Base-by-base conservation (phyloP, 305 asterid genomes). In the Fraxinus paxiana region DNA sequence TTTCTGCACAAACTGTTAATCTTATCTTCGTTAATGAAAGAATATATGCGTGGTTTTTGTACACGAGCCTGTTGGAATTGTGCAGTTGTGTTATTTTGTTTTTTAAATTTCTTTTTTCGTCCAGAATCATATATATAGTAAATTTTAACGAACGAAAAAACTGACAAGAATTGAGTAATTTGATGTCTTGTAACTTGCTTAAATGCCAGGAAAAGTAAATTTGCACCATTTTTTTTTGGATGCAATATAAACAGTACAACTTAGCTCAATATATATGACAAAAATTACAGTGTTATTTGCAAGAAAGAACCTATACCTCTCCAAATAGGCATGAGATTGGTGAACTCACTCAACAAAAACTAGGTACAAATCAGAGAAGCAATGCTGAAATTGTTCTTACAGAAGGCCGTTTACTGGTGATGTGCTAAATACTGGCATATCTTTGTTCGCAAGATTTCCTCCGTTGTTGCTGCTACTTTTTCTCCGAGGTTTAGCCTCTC, bases 401-500 rank as follows among this genome's bases (percentile, higher is more conserved):
- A 85, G 38, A 78, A 85, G 86, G 73, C 85, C 96, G 89, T 91
- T 89, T 86, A 92, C 93, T 88, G 96, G 97, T 82, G 94, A 88
- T 46, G 92, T 84, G 77, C 91, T 87, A 76, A 94, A 92, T 6
- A 94, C 85, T 30, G 94, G 94, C 82, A 48, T 89, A 65, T 93
- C 91, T 82, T 84, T 88, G 84, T 87, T 81, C 34, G 80, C 70
- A 28, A 78, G 75, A 76, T 22, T 78, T 17, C 80, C 88, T 54
- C 88, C 86, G 76, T 63, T 80, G 83, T 71, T 84, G 76, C 89
- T 88, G 74, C 90, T 85, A 65, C 92, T 87, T 86, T 93, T 94
- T 75, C 98, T 86, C 82, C 97, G 80, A 31, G 98, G 98, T 85
- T 91, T 93, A 0, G 98, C 98, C 77, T 91, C 98, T 46, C 88